Evolutionary conservation across 192 early-diverging fungal species (phyloP).

Genomic region (Umbelopsis sp.): DNA sequence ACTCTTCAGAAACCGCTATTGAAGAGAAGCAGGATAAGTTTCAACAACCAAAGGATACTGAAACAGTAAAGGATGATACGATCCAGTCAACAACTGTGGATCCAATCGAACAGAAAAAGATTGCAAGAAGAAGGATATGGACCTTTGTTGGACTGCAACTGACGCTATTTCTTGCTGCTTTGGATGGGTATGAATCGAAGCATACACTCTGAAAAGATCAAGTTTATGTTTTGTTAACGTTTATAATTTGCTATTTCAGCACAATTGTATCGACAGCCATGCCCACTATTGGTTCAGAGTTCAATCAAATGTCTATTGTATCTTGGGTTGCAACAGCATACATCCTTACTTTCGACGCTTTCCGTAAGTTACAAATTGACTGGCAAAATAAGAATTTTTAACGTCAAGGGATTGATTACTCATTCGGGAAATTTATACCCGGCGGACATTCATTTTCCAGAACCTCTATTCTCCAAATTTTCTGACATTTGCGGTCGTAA

Average conservation of each 20-base stretch:
- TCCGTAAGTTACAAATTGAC: conserved; percentile 26
- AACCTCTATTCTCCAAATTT: conserved; percentile 74
- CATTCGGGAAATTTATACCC: conserved; percentile 13
- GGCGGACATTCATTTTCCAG: conserved; percentile 15
- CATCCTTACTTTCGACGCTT: conserved; percentile 49
- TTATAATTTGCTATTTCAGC: conserved; percentile 22
- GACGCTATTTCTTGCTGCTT: conserved; percentile 38
- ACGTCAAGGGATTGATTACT: neutral
- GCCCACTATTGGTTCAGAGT: conserved; percentile 72
- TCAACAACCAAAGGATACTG: neutral
- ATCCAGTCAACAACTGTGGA: neutral
- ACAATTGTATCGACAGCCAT: conserved; percentile 87
- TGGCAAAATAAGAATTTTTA: neutral
- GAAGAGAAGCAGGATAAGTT: neutral
- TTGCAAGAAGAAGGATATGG: conserved; percentile 15
- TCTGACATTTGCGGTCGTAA: conserved; percentile 87
- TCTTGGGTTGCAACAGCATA: conserved; percentile 85
- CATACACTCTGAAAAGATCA: neutral
- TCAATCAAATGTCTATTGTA: conserved; percentile 63
- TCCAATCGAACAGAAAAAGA: neutral
- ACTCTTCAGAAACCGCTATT: neutral
- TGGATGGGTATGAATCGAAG: conserved; percentile 44
- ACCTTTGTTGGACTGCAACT: conserved; percentile 38
- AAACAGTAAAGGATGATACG: neutral
- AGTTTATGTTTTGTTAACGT: neutral